These are phyloP conservation scores for Penicillium paneum DNA, from an alignment of 2,329 filamentous ascomycete genomes.

Conservation along the genomic window DNA sequence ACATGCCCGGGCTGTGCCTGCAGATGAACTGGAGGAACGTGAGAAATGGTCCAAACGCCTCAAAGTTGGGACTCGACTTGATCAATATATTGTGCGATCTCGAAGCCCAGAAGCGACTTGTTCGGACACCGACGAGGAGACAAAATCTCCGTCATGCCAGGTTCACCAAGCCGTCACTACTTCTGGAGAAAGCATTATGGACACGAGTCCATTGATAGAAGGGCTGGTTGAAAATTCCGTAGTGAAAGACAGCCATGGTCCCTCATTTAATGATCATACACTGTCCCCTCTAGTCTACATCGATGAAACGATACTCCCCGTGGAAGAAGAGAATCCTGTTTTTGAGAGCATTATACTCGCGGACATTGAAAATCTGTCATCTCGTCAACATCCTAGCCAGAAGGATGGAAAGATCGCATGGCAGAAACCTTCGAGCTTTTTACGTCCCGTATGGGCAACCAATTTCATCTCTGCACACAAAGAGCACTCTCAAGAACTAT, in stretches of 20 bases:
- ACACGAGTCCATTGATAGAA: not conserved
- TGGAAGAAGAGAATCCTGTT: not conserved
- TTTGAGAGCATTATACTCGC: conserved; percentile 11
- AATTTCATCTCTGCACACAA: not conserved
- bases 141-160: not conserved
- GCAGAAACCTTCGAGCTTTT: not conserved
- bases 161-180: not conserved
- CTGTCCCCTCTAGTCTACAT: conserved; percentile 19
- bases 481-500: not conserved
- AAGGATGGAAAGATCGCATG: not conserved
- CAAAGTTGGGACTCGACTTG: conserved; percentile 49
- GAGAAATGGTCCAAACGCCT: conserved; percentile 60
- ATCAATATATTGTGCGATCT: conserved; percentile 27
- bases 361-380: conserved; percentile 25
- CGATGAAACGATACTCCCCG: conserved; percentile 13
- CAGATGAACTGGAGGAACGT: conserved; percentile 59
- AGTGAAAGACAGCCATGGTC: not conserved
- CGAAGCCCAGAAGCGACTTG: conserved; percentile 23
- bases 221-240: not conserved
- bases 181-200: not conserved
- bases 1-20: conserved; percentile 51
- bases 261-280: not conserved
- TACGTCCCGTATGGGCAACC: not conserved
- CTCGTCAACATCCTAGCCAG: conserved; percentile 11
- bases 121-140: conserved; percentile 15